Percentiles rank a stretch among this genome's conserved stretches.
Evolutionary conservation across 1,284 basidiomycete genomes (phyloP).

Genomic region (Wolfiporia cocos): DNA sequence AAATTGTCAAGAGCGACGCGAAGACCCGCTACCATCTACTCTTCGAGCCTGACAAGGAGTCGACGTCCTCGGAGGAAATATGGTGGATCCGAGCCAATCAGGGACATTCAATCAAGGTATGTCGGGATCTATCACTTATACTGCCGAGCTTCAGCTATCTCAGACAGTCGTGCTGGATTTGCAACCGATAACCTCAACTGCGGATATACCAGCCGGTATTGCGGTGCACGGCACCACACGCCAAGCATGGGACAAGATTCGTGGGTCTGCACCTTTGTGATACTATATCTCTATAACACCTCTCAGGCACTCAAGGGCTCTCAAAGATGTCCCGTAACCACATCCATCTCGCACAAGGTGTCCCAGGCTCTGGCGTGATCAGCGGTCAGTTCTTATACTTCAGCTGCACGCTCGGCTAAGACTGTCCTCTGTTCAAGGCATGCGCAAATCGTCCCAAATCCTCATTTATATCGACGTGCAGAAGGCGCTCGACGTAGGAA

Average conservation of each 20-base stretch:
- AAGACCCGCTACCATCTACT: slow-evolving; percentile 77
- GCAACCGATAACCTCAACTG: slow-evolving; percentile 49
- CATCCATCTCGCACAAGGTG: slow-evolving; percentile 80
- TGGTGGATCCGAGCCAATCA: slow-evolving; percentile 94
- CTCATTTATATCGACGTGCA: slow-evolving; percentile 74
- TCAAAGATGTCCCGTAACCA: slow-evolving; percentile 86
- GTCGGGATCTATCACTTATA: slow-evolving; percentile 9
- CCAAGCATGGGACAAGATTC: slow-evolving; percentile 66
- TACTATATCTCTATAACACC: not conserved
- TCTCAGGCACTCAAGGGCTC: slow-evolving; percentile 58
- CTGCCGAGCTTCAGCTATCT: not conserved
- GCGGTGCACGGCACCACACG: slow-evolving; percentile 77
- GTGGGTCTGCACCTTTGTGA: slow-evolving; percentile 34
- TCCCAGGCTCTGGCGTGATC: slow-evolving; percentile 55
- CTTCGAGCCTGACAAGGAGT: slow-evolving; percentile 42
- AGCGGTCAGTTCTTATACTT: slow-evolving; percentile 50
- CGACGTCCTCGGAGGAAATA: slow-evolving; percentile 28
- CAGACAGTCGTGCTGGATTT: slow-evolving; percentile 67
- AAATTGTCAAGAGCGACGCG: slow-evolving; percentile 68
- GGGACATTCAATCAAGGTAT: slow-evolving; percentile 82
- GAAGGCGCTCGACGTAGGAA: slow-evolving; percentile 63
- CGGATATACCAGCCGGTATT: slow-evolving; percentile 54
- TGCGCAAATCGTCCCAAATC: slow-evolving; percentile 68
- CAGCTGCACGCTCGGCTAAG: not conserved
- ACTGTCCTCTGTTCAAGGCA: slow-evolving; percentile 41